These are phyloP conservation scores for Arabidopsis thaliana DNA, from an alignment of 345 rosid species.

Conservation along the genomic window DNA sequence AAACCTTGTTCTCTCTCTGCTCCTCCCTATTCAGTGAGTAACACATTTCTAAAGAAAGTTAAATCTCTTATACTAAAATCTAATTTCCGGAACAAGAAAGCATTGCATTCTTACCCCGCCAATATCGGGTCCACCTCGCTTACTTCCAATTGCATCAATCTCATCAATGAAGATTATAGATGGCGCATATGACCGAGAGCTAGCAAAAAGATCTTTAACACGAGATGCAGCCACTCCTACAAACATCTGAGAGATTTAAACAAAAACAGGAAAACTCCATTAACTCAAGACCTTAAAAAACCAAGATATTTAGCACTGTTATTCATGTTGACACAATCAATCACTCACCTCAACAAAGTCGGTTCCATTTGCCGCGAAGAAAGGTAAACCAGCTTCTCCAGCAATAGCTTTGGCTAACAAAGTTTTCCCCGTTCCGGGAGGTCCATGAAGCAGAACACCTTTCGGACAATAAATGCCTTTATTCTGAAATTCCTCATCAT, in stretches of 20 bases:
- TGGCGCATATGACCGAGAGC: conserved; percentile 91
- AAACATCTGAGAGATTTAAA: conserved; percentile 70
- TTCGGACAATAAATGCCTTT: conserved; percentile 96
- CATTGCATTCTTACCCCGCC: conserved; percentile 74
- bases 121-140: conserved; percentile 97
- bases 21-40: conserved; percentile 71
- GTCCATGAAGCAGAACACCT: conserved; percentile 97
- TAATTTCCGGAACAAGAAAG: not conserved
- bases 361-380: conserved; percentile 95
- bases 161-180: conserved; percentile 96
- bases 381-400: conserved; percentile 98
- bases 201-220: conserved; percentile 93
- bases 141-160: conserved; percentile 98
- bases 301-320: not conserved
- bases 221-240: conserved; percentile 99
- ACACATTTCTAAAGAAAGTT: not conserved
- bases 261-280: conserved; percentile 13
- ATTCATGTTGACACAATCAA: conserved; percentile 1
- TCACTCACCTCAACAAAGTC: conserved; percentile 88
- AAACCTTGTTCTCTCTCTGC: conserved; percentile 99
- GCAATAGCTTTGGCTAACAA: conserved; percentile 98
- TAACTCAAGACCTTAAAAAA: conserved; percentile 24
- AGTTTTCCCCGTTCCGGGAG: conserved; percentile 98
- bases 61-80: not conserved
- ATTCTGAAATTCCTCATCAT: conserved; percentile 88